phyloP scores from a whole-genome alignment of 108 stramenopile genomes.

The Cyclotella sp. region DNA sequence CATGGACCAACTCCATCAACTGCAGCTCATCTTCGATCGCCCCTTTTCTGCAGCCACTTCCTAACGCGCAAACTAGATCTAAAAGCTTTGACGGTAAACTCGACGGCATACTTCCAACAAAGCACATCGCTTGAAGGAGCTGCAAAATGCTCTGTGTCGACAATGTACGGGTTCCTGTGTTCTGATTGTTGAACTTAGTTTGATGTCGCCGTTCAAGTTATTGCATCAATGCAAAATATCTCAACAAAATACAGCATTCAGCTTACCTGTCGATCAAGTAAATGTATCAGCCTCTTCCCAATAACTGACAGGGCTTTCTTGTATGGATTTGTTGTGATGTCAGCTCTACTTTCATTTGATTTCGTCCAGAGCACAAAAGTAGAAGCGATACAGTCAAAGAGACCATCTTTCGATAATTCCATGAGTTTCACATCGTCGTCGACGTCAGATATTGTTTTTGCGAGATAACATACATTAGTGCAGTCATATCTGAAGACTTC shows the following conservation, averaged over 20 bases:
- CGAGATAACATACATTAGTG: conserved; percentile 27
- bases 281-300: conserved; percentile 17
- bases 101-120: not conserved
- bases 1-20: conserved; percentile 22
- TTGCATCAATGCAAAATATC: no score
- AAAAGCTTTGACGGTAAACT: conserved; percentile 13
- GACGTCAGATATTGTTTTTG: conserved; percentile 6
- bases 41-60: conserved; percentile 2
- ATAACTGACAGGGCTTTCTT: not conserved
- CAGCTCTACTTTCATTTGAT: conserved; percentile 9
- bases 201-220: not conserved
- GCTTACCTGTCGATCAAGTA: conserved; percentile 24
- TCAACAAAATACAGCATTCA: not conserved
- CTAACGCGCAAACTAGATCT: conserved; percentile 14
- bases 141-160: conserved; percentile 16
- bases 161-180: not conserved
- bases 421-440: conserved; percentile 9
- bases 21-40: conserved; percentile 19
- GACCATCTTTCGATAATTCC: conserved; percentile 29
- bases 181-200: not conserved
- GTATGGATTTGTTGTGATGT: conserved; percentile 3
- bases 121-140: conserved; percentile 26
- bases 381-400: conserved; percentile 27
- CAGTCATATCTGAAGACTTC: conserved; percentile 45
- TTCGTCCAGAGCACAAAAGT: conserved; percentile 26